phyloP scores from a whole-genome alignment of 805 yeast genomes.

The Kazachstania martiniae region DNA sequence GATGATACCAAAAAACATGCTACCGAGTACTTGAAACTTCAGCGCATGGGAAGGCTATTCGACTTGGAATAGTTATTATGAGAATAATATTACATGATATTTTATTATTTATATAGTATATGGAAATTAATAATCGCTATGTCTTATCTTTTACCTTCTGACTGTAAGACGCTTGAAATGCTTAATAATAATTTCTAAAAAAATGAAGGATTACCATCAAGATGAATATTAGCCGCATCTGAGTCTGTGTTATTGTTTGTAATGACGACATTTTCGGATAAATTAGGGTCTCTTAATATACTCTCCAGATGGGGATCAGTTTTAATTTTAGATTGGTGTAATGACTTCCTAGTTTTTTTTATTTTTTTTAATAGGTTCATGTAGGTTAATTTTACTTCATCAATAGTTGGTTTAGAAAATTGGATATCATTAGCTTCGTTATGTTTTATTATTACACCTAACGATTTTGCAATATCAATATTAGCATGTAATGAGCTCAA shows the following conservation, averaged over 20 bases:
- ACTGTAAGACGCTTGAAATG: no score
- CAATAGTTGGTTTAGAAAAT: slow-evolving; percentile 18
- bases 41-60: slow-evolving; percentile 24
- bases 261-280: background rate
- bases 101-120: no score
- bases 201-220: background rate
- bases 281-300: slow-evolving; percentile 3
- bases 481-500: slow-evolving; percentile 13
- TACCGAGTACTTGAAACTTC: slow-evolving; percentile 19
- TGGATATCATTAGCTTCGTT: slow-evolving; percentile 20
- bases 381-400: slow-evolving; percentile 20
- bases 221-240: background rate
- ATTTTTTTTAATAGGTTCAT: slow-evolving; percentile 17
- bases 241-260: background rate
- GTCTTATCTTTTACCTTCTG: no score
- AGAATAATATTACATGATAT: no score
- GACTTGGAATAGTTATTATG: slow-evolving; percentile 1
- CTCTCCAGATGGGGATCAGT: slow-evolving; percentile 10
- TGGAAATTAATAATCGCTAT: no score
- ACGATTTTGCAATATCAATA: slow-evolving; percentile 24
- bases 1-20: slow-evolving; percentile 37
- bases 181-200: background rate
- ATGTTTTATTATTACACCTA: slow-evolving; percentile 23
- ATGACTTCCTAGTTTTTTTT: slow-evolving; percentile 6
- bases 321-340: slow-evolving; percentile 6